Evolutionary conservation across 768 basidiomycete species (phyloP), one percentile per base, ranked within the genome.

Genomic region (Megacollybia marginata): DNA sequence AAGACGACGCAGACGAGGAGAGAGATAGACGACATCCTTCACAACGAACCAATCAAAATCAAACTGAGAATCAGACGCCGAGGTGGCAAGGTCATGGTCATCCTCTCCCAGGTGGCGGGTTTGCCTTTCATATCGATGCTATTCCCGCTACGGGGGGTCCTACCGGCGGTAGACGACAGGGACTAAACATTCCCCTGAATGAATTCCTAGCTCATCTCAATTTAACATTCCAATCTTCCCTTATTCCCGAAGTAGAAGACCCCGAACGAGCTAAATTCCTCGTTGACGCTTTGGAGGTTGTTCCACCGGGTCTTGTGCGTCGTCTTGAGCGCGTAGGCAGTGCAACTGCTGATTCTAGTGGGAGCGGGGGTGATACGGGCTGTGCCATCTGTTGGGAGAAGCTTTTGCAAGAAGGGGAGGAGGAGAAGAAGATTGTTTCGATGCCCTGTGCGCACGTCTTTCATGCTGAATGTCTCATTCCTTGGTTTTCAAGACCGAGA

Each of bases 361-460:
- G 50, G 9, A 57, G 57, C 7, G 67, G 58, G 18, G 63, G 69
- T 0, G 75, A 74, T 52, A 63, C 66, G 9, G 73, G 78, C 12
- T 89, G 87, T 59, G 85, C 87, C 2, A 78, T 89, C 42, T 90
- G 87, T 60, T 88, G 84, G 85, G 87, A 89, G 56, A 69, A 68
- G 32, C 57, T 88, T 16, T 62, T 89, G 48, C 72, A 54, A 33
- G 52, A 55, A 50, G 50, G 13, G 11, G 48, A 31, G 42, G 18
- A 23, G 10, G n/a, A 16, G 13, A 58, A 52, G 50, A 52, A 55
- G 9, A 76, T 90, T 45, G 79, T 90, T 33, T 68, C 80, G 2
- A 75, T 91, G 9, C 88, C 88, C 4, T 91, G 88, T 59, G 79
- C 86, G 8, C 88, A 91, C 62, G 80, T 87, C 47, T 91, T 90